Evolutionary conservation across 2,329 filamentous ascomycete genomes (phyloP).

Genomic region (Cordyceps cicadae): DNA sequence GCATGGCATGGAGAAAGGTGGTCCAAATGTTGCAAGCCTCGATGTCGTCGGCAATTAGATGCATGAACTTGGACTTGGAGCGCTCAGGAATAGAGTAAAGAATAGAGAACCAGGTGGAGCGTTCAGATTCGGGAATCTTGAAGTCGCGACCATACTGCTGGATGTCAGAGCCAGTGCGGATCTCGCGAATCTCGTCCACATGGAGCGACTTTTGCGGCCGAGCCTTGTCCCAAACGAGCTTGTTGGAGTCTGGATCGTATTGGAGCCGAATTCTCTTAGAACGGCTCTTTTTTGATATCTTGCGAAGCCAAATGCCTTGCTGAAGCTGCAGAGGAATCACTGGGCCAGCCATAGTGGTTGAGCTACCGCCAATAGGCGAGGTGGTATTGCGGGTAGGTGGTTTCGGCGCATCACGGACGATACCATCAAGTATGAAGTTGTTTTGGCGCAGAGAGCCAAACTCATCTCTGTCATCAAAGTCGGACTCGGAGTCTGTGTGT

Average conservation of each 20-base stretch:
- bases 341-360: conserved; percentile 49
- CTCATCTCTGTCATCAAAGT: conserved; percentile 45
- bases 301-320: conserved; percentile 68
- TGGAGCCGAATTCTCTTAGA: conserved; percentile 61
- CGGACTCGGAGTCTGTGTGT: conserved; percentile 48
- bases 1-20: conserved; percentile 72
- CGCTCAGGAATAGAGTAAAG: conserved; percentile 74
- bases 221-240: conserved; percentile 77
- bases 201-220: conserved; percentile 79
- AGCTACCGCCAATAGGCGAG: conserved; percentile 37
- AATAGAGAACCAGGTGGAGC: conserved; percentile 79
- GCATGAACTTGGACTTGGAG: conserved; percentile 77
- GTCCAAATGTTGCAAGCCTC: conserved; percentile 73
- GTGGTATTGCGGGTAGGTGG: conserved; percentile 31
- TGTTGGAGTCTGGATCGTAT: conserved; percentile 74
- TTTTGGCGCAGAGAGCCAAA: conserved; percentile 27
- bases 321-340: conserved; percentile 70
- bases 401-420: conserved; percentile 38
- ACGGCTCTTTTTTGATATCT: conserved; percentile 77
- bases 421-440: conserved; percentile 33
- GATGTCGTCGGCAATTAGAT: conserved; percentile 71
- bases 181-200: conserved; percentile 90
- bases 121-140: conserved; percentile 56
- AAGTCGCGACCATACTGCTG: conserved; percentile 85
- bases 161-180: conserved; percentile 74